A percentile compares a stretch with the other conserved stretches of the same genome.
Evolutionary conservation across 495 filamentous ascomycete species (phyloP).

Genomic region (Lasiosphaeriaceae sp.): DNA sequence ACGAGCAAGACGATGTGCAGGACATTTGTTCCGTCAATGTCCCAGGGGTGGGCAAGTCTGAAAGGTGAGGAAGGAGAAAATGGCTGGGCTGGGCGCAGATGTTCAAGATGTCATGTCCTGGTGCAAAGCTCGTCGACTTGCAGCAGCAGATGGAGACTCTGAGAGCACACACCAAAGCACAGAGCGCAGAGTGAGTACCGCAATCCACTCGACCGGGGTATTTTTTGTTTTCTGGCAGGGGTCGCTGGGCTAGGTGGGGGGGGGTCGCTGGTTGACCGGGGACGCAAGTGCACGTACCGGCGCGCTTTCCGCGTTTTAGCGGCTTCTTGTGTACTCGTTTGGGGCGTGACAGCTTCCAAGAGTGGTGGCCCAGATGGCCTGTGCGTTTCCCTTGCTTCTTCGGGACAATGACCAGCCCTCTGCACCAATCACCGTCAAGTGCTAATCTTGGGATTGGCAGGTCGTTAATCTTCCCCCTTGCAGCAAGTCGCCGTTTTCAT

Average conservation of each 20-base stretch:
- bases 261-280: conserved; percentile 3
- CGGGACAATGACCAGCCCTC: conserved; percentile 2
- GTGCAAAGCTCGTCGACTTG: neutral
- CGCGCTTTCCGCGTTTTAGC: neutral
- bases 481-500: neutral
- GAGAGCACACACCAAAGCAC: neutral
- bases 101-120: neutral
- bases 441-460: conserved; percentile 7
- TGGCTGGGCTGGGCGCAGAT: neutral
- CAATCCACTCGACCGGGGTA: neutral
- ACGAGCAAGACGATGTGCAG: conserved; percentile 1
- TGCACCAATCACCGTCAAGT: conserved; percentile 15
- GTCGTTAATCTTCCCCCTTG: conserved; percentile 4
- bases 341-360: no score
- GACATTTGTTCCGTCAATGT: conserved; percentile 7
- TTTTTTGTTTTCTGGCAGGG: conserved; percentile 6
- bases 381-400: conserved; percentile 13
- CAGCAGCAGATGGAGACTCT: no score
- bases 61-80: conserved; percentile 3
- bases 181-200: neutral
- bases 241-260: neutral
- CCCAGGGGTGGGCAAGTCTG: neutral
- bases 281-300: neutral
- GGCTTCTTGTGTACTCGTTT: neutral
- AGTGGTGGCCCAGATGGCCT: neutral